Base-by-base conservation (phyloP, 2,329 filamentous ascomycete species). In the Colletotrichum sp. region DNA sequence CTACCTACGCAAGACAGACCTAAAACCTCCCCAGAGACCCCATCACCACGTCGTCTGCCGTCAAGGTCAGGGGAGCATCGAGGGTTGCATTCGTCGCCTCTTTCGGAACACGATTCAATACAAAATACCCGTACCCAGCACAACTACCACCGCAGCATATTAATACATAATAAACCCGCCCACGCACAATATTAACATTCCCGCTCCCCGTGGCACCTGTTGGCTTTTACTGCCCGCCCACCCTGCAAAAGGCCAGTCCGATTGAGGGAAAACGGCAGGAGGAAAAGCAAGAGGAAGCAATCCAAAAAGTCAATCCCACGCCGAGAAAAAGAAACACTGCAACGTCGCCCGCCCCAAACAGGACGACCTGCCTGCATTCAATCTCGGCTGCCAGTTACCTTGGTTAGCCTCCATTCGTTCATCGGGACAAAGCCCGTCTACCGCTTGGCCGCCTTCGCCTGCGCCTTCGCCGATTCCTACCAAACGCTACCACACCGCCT, bases 31-130 rank as follows among this genome's bases (percentile, higher is more conserved):
- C 43, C 10, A 52, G 43, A 52, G 43, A 24, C 43, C 43, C 43
- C 43, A 21, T 52, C 43, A 52, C n/a, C 43, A 52, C 43, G 43
- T 52, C 43, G 43, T 52, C n/a, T 52, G 43, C 43, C 43, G 43
- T 21, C 65, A 12, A 72, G 73, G 73, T 75, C 73, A 75, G 73
- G 69, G 73, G 70, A 68, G 39, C 69, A 65, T 73, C 59, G 55
- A 75, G 64, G 63, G 64, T 68, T 55, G 34, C 73, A 75, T 57
- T 61, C 73, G 65, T 68, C 73, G 64, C 63, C 61, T 64, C 57
- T 21, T 75, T 67, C 26, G 63, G 63, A 64, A 18, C 28, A 64
- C 64, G 21, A 55, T 71, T 39, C 55, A 55, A 39, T 72, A 67
- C 63, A 55, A 28, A 28, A 32, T 72, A 59, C 64, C 63, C 24